Conservation (phyloP, 2,329 filamentous ascomycete genomes). For the Ophiostoma fasciatum region DNA sequence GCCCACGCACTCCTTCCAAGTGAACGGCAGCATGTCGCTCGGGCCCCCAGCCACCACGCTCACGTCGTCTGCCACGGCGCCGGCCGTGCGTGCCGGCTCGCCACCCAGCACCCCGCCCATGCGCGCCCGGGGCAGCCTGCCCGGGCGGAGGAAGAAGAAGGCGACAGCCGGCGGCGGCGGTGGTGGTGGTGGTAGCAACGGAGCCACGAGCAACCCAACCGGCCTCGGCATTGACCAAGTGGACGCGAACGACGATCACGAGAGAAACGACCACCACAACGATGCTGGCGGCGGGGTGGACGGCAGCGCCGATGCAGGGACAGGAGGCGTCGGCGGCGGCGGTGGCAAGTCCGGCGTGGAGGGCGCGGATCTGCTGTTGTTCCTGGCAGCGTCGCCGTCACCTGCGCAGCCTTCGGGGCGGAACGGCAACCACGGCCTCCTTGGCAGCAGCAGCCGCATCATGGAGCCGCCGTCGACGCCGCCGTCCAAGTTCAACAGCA, state of each 20-base stretch:
- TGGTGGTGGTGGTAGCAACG: slow-evolving; percentile 31
- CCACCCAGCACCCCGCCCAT: slow-evolving; percentile 73
- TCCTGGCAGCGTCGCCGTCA: slow-evolving; percentile 82
- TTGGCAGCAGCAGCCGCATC: slow-evolving; percentile 31
- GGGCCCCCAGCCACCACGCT: slow-evolving; percentile 1
- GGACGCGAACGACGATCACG: slow-evolving; percentile 37
- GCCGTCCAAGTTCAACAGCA: slow-evolving; percentile 51
- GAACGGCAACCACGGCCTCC: no score
- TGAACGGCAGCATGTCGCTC: slow-evolving; percentile 22
- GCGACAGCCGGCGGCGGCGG: slow-evolving; percentile 12
- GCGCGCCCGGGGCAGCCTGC: slow-evolving; percentile 36
- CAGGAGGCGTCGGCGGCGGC: slow-evolving; percentile 1
- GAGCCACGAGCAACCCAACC: slow-evolving; percentile 2
- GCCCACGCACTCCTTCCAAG: slow-evolving; percentile 58
- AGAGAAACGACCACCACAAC: slow-evolving; percentile 20
- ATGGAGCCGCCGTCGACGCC: slow-evolving; percentile 65
- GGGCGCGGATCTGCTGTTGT: slow-evolving; percentile 66
- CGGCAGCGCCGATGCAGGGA: no score
- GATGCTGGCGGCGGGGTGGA: no score
- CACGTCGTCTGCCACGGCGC: background rate
- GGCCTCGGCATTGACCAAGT: slow-evolving; percentile 7
- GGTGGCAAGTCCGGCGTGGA: slow-evolving; percentile 46
- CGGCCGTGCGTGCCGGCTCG: slow-evolving; percentile 50
- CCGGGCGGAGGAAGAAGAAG: slow-evolving; percentile 33
- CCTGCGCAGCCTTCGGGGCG: slow-evolving; percentile 62